These are phyloP conservation scores for Fusarium cicatricum DNA, from an alignment of 2,329 filamentous ascomycete genomes.

Conservation along the genomic window DNA sequence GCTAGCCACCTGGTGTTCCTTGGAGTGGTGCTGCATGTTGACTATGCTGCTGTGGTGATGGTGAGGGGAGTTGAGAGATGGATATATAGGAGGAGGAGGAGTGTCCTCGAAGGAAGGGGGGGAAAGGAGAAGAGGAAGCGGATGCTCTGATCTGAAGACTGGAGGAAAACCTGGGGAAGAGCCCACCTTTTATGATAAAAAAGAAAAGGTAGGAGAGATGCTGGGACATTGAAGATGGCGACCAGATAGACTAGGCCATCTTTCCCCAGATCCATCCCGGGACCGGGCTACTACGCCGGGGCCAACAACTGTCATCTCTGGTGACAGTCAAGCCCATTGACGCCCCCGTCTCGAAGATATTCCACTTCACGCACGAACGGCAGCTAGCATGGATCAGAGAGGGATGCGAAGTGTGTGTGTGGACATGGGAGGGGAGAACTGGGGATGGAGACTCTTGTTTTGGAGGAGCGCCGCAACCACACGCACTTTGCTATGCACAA, in stretches of 20 bases:
- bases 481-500: too few species aligned
- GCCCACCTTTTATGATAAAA: slow-evolving; percentile 19
- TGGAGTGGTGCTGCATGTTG: slow-evolving; percentile 32
- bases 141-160: slow-evolving; percentile 36
- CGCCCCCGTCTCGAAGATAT: slow-evolving; percentile 20
- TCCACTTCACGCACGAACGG: slow-evolving; percentile 34
- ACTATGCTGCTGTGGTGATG: background rate
- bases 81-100: slow-evolving; percentile 6
- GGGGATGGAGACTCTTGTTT: slow-evolving; percentile 17
- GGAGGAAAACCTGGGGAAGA: slow-evolving; percentile 35
- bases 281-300: slow-evolving; percentile 6
- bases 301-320: slow-evolving; percentile 14
- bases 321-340: slow-evolving; percentile 9
- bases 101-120: slow-evolving; percentile 22
- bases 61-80: background rate
- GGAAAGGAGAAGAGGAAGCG: slow-evolving; percentile 28
- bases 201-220: background rate
- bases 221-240: background rate
- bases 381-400: slow-evolving; percentile 31
- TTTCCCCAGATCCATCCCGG: slow-evolving; percentile 22
- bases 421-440: background rate
- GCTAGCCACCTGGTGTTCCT: slow-evolving; percentile 19
- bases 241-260: background rate
- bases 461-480: background rate
- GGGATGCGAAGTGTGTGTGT: slow-evolving; percentile 5